phyloP scores from a whole-genome alignment of 2,329 filamentous ascomycete species.

The Cordyceps fumosorosea region DNA sequence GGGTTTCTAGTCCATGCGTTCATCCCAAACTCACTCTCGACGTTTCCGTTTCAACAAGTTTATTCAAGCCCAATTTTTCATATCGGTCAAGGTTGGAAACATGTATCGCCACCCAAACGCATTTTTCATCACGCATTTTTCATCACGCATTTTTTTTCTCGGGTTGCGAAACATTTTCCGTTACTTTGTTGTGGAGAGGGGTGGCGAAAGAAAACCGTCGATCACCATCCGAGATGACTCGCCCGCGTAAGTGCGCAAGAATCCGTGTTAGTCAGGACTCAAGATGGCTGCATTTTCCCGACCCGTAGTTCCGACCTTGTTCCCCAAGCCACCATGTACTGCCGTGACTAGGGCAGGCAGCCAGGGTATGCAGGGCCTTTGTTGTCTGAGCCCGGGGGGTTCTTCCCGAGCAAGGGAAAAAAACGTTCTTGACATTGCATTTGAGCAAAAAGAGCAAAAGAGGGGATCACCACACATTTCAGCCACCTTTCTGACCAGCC shows the following conservation, averaged over 20 bases:
- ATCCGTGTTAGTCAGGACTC: not conserved
- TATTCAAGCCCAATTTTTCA: too few species aligned
- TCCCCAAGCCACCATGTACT: not conserved
- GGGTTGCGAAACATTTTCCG: not conserved
- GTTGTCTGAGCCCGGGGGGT: not conserved
- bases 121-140: too few species aligned
- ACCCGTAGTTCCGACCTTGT: not conserved
- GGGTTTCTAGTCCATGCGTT: too few species aligned
- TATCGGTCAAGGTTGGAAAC: not conserved
- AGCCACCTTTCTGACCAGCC: not conserved
- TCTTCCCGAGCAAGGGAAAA: not conserved
- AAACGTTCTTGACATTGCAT: not conserved
- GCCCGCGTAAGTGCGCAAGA: not conserved
- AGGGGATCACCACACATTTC: not conserved
- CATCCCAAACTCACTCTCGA: too few species aligned
- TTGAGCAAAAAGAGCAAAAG: not conserved
- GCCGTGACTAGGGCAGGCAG: not conserved
- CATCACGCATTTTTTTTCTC: not conserved
- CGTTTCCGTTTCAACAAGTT: too few species aligned
- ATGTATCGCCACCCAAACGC: not conserved
- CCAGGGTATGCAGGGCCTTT: not conserved
- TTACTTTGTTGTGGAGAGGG: not conserved
- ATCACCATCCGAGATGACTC: not conserved
- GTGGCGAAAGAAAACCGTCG: not conserved
- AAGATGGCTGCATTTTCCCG: not conserved